Percentiles rank a stretch among this genome's conserved stretches.
Evolutionary conservation across 2,329 filamentous ascomycete species (phyloP).

Genomic region (Colletotrichum salicis): DNA sequence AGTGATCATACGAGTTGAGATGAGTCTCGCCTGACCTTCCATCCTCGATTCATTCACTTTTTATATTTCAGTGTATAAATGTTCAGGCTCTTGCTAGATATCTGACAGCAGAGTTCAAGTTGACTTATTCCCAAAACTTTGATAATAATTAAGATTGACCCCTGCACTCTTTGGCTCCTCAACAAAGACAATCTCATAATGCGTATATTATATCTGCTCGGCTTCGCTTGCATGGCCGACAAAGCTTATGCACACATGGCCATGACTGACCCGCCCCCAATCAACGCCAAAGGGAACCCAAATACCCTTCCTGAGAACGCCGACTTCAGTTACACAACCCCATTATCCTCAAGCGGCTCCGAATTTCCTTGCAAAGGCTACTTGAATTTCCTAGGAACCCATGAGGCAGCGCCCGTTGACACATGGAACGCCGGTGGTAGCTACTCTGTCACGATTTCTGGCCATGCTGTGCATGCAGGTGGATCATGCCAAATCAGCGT

Average conservation of each 20-base stretch:
- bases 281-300: slow-evolving; percentile 39
- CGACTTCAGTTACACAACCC: slow-evolving; percentile 67
- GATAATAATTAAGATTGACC: too few relatives aligned
- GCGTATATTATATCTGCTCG: neutral
- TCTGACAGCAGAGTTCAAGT: too few relatives aligned
- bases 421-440: slow-evolving; percentile 62
- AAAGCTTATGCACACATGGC: slow-evolving; percentile 42
- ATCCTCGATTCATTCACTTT: too few relatives aligned
- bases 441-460: slow-evolving; percentile 65
- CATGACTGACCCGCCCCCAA: slow-evolving; percentile 43
- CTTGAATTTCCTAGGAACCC: slow-evolving; percentile 39
- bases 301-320: slow-evolving; percentile 48
- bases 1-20: too few relatives aligned
- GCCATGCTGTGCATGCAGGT: slow-evolving; percentile 63
- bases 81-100: too few relatives aligned
- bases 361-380: slow-evolving; percentile 72
- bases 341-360: slow-evolving; percentile 61
- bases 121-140: too few relatives aligned
- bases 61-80: too few relatives aligned
- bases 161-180: too few relatives aligned
- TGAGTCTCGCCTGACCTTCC: too few relatives aligned
- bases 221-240: neutral
- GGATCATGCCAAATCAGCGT: slow-evolving; percentile 73
- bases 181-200: neutral
- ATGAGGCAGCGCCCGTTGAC: slow-evolving; percentile 54